phyloP scores from a whole-genome alignment of 108 stramenopile species.

The Aurantiochytrium sp. region DNA sequence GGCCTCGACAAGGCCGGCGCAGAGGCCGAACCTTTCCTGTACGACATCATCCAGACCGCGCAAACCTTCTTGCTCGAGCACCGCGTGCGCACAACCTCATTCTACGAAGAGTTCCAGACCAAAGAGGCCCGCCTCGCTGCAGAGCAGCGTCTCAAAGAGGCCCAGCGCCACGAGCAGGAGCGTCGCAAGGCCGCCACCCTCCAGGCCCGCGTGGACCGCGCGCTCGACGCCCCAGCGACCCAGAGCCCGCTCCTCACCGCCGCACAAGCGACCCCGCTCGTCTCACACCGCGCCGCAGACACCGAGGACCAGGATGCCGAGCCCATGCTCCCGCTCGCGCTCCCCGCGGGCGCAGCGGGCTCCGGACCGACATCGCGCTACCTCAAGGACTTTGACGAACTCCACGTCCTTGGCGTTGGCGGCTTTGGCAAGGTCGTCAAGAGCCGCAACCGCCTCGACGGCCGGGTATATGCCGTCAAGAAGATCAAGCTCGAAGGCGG shows the following conservation, averaged over 20 bases:
- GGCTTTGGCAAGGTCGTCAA: constrained; percentile 83
- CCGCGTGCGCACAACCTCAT: neutral
- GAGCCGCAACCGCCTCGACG: constrained; percentile 72
- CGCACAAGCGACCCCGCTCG: neutral
- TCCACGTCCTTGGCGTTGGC: constrained; percentile 60
- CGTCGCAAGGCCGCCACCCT: neutral
- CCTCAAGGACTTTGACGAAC: constrained; percentile 72
- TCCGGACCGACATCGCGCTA: constrained; percentile 50
- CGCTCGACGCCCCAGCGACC: neutral
- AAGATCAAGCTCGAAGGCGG: constrained; percentile 67
- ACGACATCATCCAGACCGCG: neutral
- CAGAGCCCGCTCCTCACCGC: neutral
- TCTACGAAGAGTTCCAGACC: constrained; percentile 8
- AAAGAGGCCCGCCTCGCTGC: neutral
- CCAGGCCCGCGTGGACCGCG: constrained; percentile 16
- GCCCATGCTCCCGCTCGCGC: neutral
- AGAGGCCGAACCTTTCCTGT: constrained; percentile 11
- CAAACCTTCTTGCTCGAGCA: neutral
- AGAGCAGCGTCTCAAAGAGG: neutral
- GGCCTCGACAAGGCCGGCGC: neutral
- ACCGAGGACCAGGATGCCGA: neutral
- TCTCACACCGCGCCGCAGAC: too few species aligned
- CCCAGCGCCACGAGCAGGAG: neutral
- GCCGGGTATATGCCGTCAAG: constrained; percentile 87
- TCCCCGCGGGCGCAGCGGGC: neutral